Conservation (phyloP, 2,329 filamentous ascomycete species). For the Xylariaceae sp. region DNA sequence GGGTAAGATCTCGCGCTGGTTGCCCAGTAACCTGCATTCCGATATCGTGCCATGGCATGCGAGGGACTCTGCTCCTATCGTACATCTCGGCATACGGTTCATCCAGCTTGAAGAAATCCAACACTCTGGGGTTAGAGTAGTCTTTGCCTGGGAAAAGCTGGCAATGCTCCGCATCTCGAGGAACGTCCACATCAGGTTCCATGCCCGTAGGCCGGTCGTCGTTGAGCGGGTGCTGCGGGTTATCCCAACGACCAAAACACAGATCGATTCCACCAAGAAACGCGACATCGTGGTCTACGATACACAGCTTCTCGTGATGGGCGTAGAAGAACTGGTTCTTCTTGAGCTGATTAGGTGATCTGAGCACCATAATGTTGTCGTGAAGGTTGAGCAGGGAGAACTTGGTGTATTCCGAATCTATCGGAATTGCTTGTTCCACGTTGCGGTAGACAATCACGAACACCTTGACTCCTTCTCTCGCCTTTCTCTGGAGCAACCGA, state of each 20-base stretch:
- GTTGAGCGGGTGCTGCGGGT: slow-evolving; percentile 81
- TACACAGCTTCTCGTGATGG: slow-evolving; percentile 96
- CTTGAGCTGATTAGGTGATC: slow-evolving; percentile 95
- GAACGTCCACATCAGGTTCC: slow-evolving; percentile 64
- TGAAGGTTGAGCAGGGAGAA: slow-evolving; percentile 92
- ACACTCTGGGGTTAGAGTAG: slow-evolving; percentile 92
- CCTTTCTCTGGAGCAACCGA: slow-evolving; percentile 86
- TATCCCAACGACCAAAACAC: slow-evolving; percentile 97
- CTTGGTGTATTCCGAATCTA: slow-evolving; percentile 97
- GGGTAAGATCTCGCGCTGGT: slow-evolving; percentile 85
- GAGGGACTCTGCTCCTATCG: slow-evolving; percentile 76
- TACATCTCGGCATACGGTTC: slow-evolving; percentile 99
- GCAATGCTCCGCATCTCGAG: slow-evolving; percentile 87
- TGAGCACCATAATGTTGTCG: slow-evolving; percentile 91
- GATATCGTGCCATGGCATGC: slow-evolving; percentile 99
- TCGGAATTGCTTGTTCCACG: slow-evolving; percentile 93
- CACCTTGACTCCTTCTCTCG: slow-evolving; percentile 90
- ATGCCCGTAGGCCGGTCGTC: slow-evolving; percentile 96
- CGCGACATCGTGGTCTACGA: slow-evolving; percentile 92
- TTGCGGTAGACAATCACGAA: slow-evolving; percentile 98
- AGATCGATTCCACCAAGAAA: slow-evolving; percentile 95
- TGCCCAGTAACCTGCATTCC: slow-evolving; percentile 97
- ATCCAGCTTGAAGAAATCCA: slow-evolving; percentile 89
- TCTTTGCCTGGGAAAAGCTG: slow-evolving; percentile 97
- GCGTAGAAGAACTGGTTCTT: slow-evolving; percentile 99